phyloP scores from a whole-genome alignment of 2,329 filamentous ascomycete genomes.

The Orbilia brochopaga region DNA sequence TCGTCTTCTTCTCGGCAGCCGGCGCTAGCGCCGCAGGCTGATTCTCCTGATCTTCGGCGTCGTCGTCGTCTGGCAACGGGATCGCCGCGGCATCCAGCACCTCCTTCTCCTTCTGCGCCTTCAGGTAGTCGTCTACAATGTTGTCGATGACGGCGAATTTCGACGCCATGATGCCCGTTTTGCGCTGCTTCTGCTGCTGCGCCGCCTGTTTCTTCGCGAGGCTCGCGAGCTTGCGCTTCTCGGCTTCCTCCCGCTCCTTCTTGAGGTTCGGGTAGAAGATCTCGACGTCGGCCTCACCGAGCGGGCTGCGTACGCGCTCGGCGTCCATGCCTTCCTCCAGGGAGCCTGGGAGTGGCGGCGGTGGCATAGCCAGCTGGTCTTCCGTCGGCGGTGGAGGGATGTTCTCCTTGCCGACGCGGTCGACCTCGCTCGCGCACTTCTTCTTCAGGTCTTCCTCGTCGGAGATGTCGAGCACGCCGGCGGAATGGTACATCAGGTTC shows the following conservation, averaged over 20 bases:
- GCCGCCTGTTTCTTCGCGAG: constrained; percentile 21
- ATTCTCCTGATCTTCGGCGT: constrained; percentile 20
- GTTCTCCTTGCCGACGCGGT: constrained; percentile 80
- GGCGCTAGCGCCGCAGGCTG: background rate
- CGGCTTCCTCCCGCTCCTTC: constrained; percentile 40
- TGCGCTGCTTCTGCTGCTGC: constrained; percentile 9
- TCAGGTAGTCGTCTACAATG: constrained; percentile 35
- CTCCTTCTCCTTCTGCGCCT: constrained; percentile 24
- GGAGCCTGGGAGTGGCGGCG: constrained; percentile 18
- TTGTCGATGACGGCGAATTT: constrained; percentile 44
- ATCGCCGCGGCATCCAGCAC: constrained; percentile 20
- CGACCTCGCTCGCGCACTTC: constrained; percentile 63
- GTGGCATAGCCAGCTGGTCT: constrained; percentile 50
- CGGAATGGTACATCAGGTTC: constrained; percentile 89
- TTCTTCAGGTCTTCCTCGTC: constrained; percentile 78
- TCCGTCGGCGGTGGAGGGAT: constrained; percentile 68
- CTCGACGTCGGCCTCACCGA: constrained; percentile 46
- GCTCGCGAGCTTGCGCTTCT: constrained; percentile 26
- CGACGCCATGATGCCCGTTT: constrained; percentile 11
- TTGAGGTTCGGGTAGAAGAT: constrained; percentile 45
- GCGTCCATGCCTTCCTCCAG: constrained; percentile 29
- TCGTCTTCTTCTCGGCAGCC: constrained; percentile 2
- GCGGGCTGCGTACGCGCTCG: constrained; percentile 40
- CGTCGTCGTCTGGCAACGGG: constrained; percentile 24
- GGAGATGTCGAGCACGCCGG: constrained; percentile 83